Percentiles rank a stretch among this genome's conserved stretches.
Evolutionary conservation across 768 basidiomycete species (phyloP).

Genomic region (Butyriboletus loyo): DNA sequence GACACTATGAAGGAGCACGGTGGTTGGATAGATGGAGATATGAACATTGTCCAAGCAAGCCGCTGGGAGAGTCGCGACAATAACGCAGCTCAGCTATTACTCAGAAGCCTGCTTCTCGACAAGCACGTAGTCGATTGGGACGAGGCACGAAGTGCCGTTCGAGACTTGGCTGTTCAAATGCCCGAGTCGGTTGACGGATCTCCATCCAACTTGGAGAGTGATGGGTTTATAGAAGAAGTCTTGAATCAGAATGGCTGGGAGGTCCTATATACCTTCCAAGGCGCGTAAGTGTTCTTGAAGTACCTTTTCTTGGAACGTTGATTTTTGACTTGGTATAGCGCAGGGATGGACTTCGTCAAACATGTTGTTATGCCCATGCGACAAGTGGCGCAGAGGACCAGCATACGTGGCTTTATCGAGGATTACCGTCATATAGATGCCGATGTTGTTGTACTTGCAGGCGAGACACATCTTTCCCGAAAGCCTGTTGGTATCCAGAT

Average conservation of each 20-base stretch:
- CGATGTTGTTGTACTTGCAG: constrained; percentile 38
- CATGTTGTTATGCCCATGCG: constrained; percentile 34
- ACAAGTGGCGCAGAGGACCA: constrained; percentile 32
- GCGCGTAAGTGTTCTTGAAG: constrained; percentile 36
- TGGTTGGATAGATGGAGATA: constrained; percentile 19
- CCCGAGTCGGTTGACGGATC: constrained; percentile 9
- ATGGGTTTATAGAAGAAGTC: constrained; percentile 29
- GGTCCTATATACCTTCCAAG: constrained; percentile 38
- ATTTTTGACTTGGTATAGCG: constrained; percentile 24
- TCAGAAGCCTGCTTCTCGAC: constrained; percentile 20
- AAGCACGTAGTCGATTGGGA: constrained; percentile 28
- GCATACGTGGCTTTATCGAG: constrained; percentile 38
- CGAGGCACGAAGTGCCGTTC: constrained; percentile 25
- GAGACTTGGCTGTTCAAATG: constrained; percentile 14
- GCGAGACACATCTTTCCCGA: constrained; percentile 35
- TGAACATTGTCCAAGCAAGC: constrained; percentile 11
- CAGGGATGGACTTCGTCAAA: constrained; percentile 40
- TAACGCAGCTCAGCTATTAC: constrained; percentile 8
- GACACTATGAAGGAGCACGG: constrained; percentile 25
- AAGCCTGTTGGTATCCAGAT: constrained; percentile 19
- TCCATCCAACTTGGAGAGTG: constrained; percentile 17
- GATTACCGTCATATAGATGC: constrained; percentile 33
- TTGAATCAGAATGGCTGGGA: constrained; percentile 37
- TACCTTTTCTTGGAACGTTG: neutral
- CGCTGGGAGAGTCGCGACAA: constrained; percentile 10